These are phyloP conservation scores for Corymbia citriodora DNA, from an alignment of 441 rosid genomes.

Conservation along the genomic window DNA sequence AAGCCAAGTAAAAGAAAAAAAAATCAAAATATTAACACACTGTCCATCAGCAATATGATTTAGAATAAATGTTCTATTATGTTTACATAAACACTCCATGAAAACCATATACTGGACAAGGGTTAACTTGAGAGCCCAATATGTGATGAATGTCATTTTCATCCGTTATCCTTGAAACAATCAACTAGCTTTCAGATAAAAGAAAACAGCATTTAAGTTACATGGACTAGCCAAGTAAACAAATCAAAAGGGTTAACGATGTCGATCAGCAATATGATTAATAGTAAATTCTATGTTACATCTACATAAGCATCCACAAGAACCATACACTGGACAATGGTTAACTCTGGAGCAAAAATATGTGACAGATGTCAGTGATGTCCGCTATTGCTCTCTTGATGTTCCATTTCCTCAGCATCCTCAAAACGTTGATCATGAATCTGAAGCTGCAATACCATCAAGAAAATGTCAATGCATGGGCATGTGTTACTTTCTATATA, in stretches of 20 bases:
- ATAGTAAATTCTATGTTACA: neutral
- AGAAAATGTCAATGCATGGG: neutral
- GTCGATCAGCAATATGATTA: neutral
- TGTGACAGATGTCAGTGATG: conserved; percentile 15
- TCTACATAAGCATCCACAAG: neutral
- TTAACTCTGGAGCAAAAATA: neutral
- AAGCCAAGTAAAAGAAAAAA: neutral
- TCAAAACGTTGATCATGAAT: conserved; percentile 82
- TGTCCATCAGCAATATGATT: neutral
- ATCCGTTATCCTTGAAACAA: neutral
- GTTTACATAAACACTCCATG: neutral
- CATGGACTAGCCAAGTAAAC: neutral
- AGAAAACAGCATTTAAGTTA: neutral
- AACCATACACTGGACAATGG: neutral
- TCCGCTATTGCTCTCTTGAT: conserved; percentile 17
- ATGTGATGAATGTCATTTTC: neutral
- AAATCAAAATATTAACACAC: neutral
- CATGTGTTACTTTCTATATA: neutral
- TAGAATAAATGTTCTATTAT: neutral
- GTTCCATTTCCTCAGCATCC: conserved; percentile 88
- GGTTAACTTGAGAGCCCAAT: neutral
- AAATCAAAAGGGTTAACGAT: neutral
- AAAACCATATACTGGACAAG: neutral
- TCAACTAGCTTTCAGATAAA: neutral
- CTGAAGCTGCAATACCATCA: conserved; percentile 49